Percentiles rank a stretch among this genome's conserved stretches.
Conservation (phyloP, 306 rosid genomes). For the Prunus padus region DNA sequence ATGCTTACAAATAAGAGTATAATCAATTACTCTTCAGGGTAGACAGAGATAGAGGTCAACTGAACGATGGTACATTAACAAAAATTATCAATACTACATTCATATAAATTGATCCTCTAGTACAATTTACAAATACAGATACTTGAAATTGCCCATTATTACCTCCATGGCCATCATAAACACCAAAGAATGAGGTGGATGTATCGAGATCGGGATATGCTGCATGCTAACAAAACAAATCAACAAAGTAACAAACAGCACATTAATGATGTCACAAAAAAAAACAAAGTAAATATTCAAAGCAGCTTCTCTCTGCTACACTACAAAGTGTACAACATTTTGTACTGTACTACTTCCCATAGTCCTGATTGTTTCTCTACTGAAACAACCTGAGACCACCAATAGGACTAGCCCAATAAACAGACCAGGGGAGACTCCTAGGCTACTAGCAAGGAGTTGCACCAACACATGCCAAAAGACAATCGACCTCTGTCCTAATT, state of each 20-base stretch:
- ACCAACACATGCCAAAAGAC: not conserved
- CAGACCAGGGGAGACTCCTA: not conserved
- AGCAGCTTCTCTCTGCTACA: not conserved
- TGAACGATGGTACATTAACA: not conserved
- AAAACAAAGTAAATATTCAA: not conserved
- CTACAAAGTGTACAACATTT: not conserved
- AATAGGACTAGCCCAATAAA: not conserved
- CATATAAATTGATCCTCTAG: constrained; percentile 18
- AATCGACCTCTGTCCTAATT: not conserved
- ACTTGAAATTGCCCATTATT: constrained; percentile 36
- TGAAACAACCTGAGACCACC: not conserved
- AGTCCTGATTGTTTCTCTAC: not conserved
- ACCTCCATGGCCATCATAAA: constrained; percentile 99
- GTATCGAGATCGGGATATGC: constrained; percentile 88
- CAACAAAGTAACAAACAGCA: constrained; percentile 20
- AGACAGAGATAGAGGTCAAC: not conserved
- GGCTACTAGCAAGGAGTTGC: not conserved
- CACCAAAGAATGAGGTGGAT: constrained; percentile 91
- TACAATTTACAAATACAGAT: constrained; percentile 14
- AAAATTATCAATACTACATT: constrained; percentile 5
- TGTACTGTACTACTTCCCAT: not conserved
- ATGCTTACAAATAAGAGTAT: too few relatives aligned
- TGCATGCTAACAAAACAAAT: constrained; percentile 68
- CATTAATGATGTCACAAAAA: not conserved
- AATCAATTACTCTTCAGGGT: not conserved